Percentiles rank a stretch among this genome's conserved stretches.
phyloP scores from a whole-genome alignment of 2,329 filamentous ascomycete genomes.

The Endoconidiophora laricicola region DNA sequence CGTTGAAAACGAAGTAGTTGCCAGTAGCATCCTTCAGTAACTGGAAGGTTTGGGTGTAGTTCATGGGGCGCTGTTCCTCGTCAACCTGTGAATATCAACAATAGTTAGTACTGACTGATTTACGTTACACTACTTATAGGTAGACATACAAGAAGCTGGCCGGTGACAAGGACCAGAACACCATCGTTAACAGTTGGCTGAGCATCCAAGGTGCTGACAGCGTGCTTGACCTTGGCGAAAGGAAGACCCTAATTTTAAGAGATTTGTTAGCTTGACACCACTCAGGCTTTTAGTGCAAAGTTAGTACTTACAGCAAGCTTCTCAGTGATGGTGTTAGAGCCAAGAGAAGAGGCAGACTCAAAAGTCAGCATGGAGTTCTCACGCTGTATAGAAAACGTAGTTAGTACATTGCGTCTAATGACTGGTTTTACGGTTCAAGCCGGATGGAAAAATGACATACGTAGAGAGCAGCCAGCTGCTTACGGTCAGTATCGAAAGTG shows the following conservation, averaged over 20 bases:
- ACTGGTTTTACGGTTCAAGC: not conserved
- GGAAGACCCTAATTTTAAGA: conserved; percentile 44
- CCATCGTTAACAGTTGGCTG: conserved; percentile 55
- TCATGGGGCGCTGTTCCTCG: conserved; percentile 72
- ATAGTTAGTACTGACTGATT: not conserved
- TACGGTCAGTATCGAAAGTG: conserved; percentile 62
- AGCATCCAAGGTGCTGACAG: conserved; percentile 61
- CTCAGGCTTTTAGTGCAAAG: conserved; percentile 3
- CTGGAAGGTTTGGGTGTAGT: conserved; percentile 81
- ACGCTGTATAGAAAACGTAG: conserved; percentile 36
- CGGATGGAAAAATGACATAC: conserved; percentile 34
- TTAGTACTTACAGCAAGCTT: conserved; percentile 55
- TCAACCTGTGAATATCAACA: conserved; percentile 45
- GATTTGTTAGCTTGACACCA: not conserved
- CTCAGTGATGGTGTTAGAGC: conserved; percentile 49
- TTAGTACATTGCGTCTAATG: not conserved
- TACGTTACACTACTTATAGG: not conserved
- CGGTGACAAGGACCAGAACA: conserved; percentile 78
- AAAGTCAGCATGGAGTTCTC: conserved; percentile 87
- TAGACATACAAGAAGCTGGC: conserved; percentile 56
- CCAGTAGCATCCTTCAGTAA: conserved; percentile 48
- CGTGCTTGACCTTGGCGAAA: conserved; percentile 68
- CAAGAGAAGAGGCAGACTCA: conserved; percentile 52
- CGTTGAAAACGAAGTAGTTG: conserved; percentile 80
- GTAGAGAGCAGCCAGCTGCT: conserved; percentile 54